Conservation (phyloP, 371 early-diverging fungal species). For the Smittium mucronatum region DNA sequence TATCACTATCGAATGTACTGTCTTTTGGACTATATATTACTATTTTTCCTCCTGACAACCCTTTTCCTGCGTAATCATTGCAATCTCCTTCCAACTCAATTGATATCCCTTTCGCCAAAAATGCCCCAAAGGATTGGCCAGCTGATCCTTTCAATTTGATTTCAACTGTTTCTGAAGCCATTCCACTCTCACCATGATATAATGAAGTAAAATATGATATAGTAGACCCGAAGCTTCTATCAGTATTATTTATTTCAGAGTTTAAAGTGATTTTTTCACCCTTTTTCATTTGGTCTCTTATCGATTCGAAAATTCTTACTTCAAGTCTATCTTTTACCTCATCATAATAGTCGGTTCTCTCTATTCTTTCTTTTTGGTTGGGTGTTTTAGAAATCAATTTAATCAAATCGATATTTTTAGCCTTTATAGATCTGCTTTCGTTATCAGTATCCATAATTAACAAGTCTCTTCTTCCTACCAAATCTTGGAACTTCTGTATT, state of each 20-base stretch:
- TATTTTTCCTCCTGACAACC: conserved; percentile 82
- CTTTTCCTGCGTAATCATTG: conserved; percentile 97
- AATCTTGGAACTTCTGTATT: conserved; percentile 79
- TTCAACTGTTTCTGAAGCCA: conserved; percentile 74
- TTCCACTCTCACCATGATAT: conserved; percentile 64
- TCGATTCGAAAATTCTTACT: conserved; percentile 64
- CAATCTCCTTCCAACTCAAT: conserved; percentile 92
- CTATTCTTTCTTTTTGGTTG: neutral
- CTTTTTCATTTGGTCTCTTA: conserved; percentile 51
- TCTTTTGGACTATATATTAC: conserved; percentile 77
- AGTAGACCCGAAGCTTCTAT: conserved; percentile 85
- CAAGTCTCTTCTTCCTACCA: conserved; percentile 85
- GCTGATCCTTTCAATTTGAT: conserved; percentile 83
- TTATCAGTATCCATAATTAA: conserved; percentile 57
- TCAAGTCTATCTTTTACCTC: conserved; percentile 62
- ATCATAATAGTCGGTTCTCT: neutral
- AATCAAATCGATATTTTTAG: conserved; percentile 1
- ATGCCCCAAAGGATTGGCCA: conserved; percentile 92
- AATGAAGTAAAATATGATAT: conserved; percentile 78
- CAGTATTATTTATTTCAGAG: conserved; percentile 76
- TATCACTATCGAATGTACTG: conserved; percentile 58
- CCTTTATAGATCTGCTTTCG: neutral
- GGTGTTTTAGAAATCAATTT: neutral
- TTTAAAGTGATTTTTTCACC: conserved; percentile 44
- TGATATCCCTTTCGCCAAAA: conserved; percentile 79